A percentile compares a stretch with the other conserved stretches of the same genome.
phyloP scores from a whole-genome alignment of 306 rosid species.

The Canavalia gladiata region DNA sequence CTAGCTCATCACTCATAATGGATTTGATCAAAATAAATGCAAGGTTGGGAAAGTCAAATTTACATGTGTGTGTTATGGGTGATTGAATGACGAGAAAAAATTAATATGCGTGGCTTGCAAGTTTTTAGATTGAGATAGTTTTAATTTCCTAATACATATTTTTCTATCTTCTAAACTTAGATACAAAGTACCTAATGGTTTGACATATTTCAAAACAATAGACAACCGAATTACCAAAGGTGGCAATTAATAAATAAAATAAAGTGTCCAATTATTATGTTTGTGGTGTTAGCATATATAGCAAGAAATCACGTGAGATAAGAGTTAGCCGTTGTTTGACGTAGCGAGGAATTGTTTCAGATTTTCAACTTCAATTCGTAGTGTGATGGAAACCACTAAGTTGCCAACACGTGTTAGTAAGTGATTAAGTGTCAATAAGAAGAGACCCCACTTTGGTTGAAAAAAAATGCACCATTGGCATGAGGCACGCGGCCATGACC shows the following conservation, averaged over 20 bases:
- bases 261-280: background rate
- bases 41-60: background rate
- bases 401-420: slow-evolving; percentile 40
- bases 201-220: background rate
- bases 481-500: slow-evolving; percentile 35
- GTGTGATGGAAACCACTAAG: slow-evolving; percentile 7
- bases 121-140: background rate
- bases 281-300: background rate
- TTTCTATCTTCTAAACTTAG: background rate
- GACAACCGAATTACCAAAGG: background rate
- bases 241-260: too few species aligned
- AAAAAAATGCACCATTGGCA: background rate
- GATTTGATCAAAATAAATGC: slow-evolving; percentile 5
- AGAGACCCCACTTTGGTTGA: background rate
- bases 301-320: slow-evolving; percentile 47
- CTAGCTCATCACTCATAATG: background rate
- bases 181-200: background rate
- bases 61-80: too few species aligned
- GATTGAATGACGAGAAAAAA: background rate
- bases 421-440: slow-evolving; percentile 31
- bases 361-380: slow-evolving; percentile 17
- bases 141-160: background rate
- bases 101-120: slow-evolving; percentile 29
- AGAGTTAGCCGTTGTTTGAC: slow-evolving; percentile 28
- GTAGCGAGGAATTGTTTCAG: slow-evolving; percentile 50